Evolutionary conservation across 148 eudicot genomes (phyloP).

Genomic region (Chenopodium quinoa): DNA sequence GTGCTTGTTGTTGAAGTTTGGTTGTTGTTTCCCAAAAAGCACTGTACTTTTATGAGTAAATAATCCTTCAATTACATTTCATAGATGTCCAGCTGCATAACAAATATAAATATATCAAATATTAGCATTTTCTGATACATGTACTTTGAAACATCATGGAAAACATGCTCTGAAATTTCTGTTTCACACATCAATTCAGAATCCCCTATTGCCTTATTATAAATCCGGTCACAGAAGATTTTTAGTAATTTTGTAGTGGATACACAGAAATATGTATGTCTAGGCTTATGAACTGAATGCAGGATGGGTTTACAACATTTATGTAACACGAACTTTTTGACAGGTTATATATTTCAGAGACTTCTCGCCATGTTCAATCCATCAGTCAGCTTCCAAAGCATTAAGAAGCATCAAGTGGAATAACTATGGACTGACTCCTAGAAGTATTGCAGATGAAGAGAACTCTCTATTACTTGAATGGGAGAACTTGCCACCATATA

Average conservation of each 20-base stretch:
- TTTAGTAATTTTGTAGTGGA: no score
- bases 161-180: no score
- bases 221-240: no score
- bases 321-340: slow-evolving; percentile 10
- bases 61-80: background rate
- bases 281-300: background rate
- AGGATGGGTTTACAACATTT: background rate
- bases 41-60: background rate
- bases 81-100: background rate
- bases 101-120: no score
- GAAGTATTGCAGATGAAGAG: slow-evolving; percentile 49
- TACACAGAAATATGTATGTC: no score
- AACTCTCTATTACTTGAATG: slow-evolving; percentile 61
- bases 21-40: background rate
- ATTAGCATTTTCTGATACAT: background rate
- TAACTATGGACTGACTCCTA: slow-evolving; percentile 59
- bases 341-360: slow-evolving; percentile 85
- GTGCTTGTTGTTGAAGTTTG: background rate
- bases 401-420: slow-evolving; percentile 77
- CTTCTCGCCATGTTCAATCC: slow-evolving; percentile 54
- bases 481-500: slow-evolving; percentile 65
- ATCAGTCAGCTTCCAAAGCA: slow-evolving; percentile 55
- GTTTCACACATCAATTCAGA: background rate
- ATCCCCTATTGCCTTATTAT: background rate
- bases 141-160: background rate